Percentiles rank a stretch among this genome's conserved stretches.
Conservation (phyloP, 371 early-diverging fungal genomes). For the Haplosporangium sp. region DNA sequence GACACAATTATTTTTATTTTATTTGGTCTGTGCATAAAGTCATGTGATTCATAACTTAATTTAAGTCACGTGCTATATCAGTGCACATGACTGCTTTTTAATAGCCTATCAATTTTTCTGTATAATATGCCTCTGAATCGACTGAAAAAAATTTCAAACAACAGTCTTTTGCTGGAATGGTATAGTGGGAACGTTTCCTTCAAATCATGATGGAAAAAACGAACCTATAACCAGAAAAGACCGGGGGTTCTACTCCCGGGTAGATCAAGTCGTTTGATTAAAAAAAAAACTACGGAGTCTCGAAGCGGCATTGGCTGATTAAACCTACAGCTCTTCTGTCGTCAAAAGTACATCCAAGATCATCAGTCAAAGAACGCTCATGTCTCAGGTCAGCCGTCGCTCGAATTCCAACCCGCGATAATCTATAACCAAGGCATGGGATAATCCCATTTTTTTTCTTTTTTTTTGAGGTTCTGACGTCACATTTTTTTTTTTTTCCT, state of each 20-base stretch:
- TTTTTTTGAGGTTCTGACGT: not conserved
- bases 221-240: not conserved
- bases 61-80: too few species aligned
- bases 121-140: too few species aligned
- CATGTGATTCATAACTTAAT: too few species aligned
- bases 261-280: not conserved
- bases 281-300: slow-evolving; percentile 33
- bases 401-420: slow-evolving; percentile 47
- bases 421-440: slow-evolving; percentile 47
- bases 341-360: slow-evolving; percentile 55
- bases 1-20: too few species aligned
- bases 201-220: not conserved
- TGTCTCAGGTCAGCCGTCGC: slow-evolving; percentile 49
- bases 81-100: too few species aligned
- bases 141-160: too few species aligned
- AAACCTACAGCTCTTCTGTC: slow-evolving; percentile 45
- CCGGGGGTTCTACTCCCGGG: slow-evolving; percentile 11
- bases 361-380: slow-evolving; percentile 17
- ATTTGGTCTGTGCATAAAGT: too few species aligned
- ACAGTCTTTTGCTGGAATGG: too few species aligned
- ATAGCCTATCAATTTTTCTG: too few species aligned
- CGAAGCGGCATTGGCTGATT: slow-evolving; percentile 50
- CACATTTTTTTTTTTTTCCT: not conserved
- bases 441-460: slow-evolving; percentile 22
- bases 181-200: too few species aligned